Conservation (phyloP, 148 eudicot genomes). For the Beta vulgaris region DNA sequence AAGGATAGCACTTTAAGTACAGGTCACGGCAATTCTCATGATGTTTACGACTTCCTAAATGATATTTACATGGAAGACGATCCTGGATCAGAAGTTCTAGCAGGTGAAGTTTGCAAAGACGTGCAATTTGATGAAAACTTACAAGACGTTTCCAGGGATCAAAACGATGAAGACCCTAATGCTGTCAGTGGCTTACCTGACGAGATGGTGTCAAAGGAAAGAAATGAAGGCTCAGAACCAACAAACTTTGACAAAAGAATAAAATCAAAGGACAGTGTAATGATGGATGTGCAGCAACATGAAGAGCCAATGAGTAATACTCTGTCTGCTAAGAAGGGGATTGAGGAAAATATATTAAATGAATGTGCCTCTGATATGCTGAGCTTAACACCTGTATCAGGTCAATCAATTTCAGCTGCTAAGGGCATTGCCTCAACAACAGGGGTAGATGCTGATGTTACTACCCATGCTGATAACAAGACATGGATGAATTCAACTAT, state of each 20-base stretch:
- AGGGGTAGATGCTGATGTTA: slow-evolving; percentile 4
- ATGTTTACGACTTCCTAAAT: slow-evolving; percentile 48
- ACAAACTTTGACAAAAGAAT: neutral
- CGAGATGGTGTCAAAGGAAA: slow-evolving; percentile 19
- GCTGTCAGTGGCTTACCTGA: slow-evolving; percentile 7
- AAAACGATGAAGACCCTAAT: slow-evolving; percentile 19
- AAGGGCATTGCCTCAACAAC: neutral
- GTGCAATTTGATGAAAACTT: slow-evolving; percentile 12
- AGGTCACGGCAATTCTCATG: slow-evolving; percentile 30
- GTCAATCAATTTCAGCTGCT: neutral
- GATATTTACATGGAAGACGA: slow-evolving; percentile 44
- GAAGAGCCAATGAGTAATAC: slow-evolving; percentile 12
- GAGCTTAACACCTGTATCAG: neutral
- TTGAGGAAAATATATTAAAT: slow-evolving; percentile 9
- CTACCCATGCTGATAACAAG: neutral
- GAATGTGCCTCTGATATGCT: slow-evolving; percentile 7
- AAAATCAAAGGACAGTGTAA: slow-evolving; percentile 28
- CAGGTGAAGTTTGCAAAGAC: slow-evolving; percentile 19
- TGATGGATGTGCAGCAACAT: slow-evolving; percentile 31
- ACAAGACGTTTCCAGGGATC: slow-evolving; percentile 19
- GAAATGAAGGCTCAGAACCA: slow-evolving; percentile 11
- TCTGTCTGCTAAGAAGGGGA: slow-evolving; percentile 6
- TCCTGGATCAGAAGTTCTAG: slow-evolving; percentile 34
- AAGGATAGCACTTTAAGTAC: slow-evolving; percentile 23
- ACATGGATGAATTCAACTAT: neutral